Evolutionary conservation across 2,329 filamentous ascomycete genomes (phyloP).

Genomic region (Talaromyces marneffei): DNA sequence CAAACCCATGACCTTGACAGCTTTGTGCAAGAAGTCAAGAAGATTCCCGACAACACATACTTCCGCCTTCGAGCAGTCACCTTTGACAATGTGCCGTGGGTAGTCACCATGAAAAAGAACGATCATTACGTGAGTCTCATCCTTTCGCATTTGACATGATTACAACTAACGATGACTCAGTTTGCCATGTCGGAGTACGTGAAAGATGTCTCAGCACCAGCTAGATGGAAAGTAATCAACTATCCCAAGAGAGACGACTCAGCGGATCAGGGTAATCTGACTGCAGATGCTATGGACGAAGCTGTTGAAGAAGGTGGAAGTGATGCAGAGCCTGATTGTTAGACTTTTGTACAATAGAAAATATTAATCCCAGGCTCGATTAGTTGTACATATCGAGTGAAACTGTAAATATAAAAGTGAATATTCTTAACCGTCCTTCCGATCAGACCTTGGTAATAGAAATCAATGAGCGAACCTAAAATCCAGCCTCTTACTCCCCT

Average conservation of each 20-base stretch:
- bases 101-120: conserved; percentile 99
- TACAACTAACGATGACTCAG: conserved; percentile 23
- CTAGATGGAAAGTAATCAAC: conserved; percentile 55
- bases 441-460: neutral
- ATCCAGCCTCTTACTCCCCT: conserved; percentile 13
- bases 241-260: conserved; percentile 44
- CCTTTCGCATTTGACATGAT: neutral
- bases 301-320: conserved; percentile 31
- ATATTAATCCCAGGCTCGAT: neutral
- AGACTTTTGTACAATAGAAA: conserved; percentile 4
- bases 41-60: conserved; percentile 95
- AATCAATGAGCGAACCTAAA: conserved; percentile 14
- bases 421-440: neutral
- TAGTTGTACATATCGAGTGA: neutral
- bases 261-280: conserved; percentile 38
- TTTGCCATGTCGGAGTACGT: conserved; percentile 62
- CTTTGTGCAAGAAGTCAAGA: conserved; percentile 74
- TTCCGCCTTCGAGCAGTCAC: conserved; percentile 97
- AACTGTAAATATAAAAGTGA: neutral
- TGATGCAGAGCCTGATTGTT: conserved; percentile 34
- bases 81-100: conserved; percentile 97
- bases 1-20: conserved; percentile 73
- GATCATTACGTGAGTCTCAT: conserved; percentile 70
- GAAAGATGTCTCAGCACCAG: conserved; percentile 48
- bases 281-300: conserved; percentile 45